A percentile compares a stretch with the other conserved stretches of the same genome.
phyloP scores from a whole-genome alignment of 257 asterid genomes.

The Solanum pimpinellifolium region DNA sequence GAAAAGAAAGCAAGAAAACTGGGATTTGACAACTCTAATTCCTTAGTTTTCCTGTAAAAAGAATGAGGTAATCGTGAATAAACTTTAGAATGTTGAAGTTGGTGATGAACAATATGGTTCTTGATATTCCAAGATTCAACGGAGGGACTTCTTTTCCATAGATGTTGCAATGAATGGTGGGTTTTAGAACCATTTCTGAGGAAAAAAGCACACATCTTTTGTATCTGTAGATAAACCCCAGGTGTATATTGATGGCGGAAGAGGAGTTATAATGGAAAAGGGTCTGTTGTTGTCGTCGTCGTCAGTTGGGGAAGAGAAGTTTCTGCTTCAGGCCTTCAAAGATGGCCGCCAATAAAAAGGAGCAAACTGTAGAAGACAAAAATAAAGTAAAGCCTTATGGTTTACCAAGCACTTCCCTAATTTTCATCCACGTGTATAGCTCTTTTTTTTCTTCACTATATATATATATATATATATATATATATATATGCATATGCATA shows the following conservation, averaged over 20 bases:
- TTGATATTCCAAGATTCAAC: background rate
- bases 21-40: conserved; percentile 6
- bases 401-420: background rate
- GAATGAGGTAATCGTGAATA: conserved; percentile 25
- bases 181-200: background rate
- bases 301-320: background rate
- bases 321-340: background rate
- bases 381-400: background rate
- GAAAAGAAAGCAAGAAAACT: conserved; percentile 4
- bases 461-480: no score
- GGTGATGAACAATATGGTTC: background rate
- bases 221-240: background rate
- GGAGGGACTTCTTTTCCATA: background rate
- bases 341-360: background rate
- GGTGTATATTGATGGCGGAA: background rate
- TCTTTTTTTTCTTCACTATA: background rate
- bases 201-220: background rate
- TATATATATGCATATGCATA: no score
- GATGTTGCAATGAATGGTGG: background rate
- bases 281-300: background rate
- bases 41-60: conserved; percentile 14
- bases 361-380: background rate
- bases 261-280: background rate
- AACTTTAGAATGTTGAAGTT: conserved; percentile 22
- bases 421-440: background rate